Evolutionary conservation across 176 grass and related monocot genomes (phyloP).

Genomic region (Carex myosuroides): DNA sequence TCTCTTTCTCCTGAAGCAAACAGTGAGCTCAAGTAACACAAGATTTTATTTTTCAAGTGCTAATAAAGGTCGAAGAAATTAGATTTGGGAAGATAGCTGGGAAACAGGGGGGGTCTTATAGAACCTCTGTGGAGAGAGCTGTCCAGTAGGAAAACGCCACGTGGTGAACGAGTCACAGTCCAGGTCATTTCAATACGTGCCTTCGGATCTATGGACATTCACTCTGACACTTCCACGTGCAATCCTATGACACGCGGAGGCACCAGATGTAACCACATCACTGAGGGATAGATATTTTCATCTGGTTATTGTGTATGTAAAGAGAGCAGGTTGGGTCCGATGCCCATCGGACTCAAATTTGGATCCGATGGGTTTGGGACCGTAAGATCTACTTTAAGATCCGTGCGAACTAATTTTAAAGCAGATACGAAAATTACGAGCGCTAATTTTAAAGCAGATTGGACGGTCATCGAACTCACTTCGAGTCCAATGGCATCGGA

Average conservation of each 20-base stretch:
- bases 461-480: no score
- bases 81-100: not conserved
- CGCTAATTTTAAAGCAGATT: no score
- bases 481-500: no score
- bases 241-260: not conserved
- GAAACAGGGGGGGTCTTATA: conserved; percentile 3
- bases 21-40: not conserved
- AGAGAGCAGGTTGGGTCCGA: no score
- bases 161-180: not conserved
- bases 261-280: not conserved
- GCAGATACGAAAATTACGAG: no score
- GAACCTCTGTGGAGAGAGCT: not conserved
- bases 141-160: not conserved
- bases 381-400: no score
- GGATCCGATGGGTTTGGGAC: no score
- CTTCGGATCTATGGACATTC: not conserved
- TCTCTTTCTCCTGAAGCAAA: not conserved
- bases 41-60: not conserved
- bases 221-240: conserved; percentile 5
- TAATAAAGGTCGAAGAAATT: not conserved
- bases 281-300: no score
- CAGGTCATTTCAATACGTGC: not conserved
- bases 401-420: no score
- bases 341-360: no score
- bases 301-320: no score